These are phyloP conservation scores for Yamadazyma kanchanaburiensis DNA, from an alignment of 1,139 yeast genomes.

Conservation along the genomic window DNA sequence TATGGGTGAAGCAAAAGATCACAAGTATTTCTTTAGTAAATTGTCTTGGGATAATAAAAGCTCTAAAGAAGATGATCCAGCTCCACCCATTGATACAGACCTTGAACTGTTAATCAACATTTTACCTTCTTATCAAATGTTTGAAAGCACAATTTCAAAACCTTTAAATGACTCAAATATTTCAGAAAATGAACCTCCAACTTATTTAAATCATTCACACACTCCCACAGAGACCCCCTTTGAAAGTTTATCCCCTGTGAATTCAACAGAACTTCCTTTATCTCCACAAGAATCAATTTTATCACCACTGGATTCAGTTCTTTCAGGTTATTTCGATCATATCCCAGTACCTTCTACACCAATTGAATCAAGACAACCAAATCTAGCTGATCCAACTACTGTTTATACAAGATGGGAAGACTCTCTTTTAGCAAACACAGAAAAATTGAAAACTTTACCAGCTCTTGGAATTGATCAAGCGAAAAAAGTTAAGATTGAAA, in stretches of 20 bases:
- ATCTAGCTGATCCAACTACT: slow-evolving; percentile 8
- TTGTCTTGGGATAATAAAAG: slow-evolving; percentile 4
- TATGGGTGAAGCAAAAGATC: slow-evolving; percentile 13
- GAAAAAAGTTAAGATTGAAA: slow-evolving; percentile 24
- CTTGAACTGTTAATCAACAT: slow-evolving; percentile 22
- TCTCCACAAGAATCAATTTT: not conserved
- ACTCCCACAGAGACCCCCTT: not conserved
- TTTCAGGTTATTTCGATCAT: slow-evolving; percentile 5
- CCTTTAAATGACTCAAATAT: slow-evolving; percentile 3
- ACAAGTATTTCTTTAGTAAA: slow-evolving; percentile 2
- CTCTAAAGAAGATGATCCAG: too few relatives aligned
- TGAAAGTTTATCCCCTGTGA: not conserved
- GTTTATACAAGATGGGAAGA: slow-evolving; percentile 17
- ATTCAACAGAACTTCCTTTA: not conserved
- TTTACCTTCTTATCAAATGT: slow-evolving; percentile 42
- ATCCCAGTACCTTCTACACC: slow-evolving; percentile 1
- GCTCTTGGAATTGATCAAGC: slow-evolving; percentile 28
- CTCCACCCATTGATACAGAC: slow-evolving; percentile 5
- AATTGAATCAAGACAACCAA: not conserved
- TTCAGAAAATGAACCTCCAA: slow-evolving; percentile 1
- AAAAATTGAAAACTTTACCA: slow-evolving; percentile 30
- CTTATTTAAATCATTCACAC: slow-evolving; percentile 1
- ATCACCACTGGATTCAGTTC: slow-evolving; percentile 4
- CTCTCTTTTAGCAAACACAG: slow-evolving; percentile 34
- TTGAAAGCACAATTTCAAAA: slow-evolving; percentile 30